phyloP scores from a whole-genome alignment of 306 rosid species.

The Acacia confusa region DNA sequence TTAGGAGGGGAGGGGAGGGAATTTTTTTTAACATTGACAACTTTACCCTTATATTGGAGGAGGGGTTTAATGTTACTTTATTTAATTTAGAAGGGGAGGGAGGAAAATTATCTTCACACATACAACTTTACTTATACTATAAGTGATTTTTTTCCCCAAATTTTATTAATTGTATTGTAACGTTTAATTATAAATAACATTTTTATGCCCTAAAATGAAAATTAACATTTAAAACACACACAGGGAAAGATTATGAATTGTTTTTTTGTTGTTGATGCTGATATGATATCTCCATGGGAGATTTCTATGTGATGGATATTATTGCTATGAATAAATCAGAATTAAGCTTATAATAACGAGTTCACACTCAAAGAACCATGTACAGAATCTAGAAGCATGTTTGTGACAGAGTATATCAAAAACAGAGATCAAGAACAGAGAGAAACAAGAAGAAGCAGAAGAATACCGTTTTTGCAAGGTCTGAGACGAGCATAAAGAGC shows the following conservation, averaged over 20 bases:
- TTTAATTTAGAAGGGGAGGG: no score
- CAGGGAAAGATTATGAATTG: background rate
- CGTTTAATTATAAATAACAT: no score
- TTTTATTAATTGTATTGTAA: no score
- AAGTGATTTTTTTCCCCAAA: no score
- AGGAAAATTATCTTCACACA: no score
- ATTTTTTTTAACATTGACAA: no score
- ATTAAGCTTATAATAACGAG: background rate
- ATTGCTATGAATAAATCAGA: background rate
- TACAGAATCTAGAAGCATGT: background rate
- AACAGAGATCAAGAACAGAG: background rate
- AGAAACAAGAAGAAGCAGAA: background rate
- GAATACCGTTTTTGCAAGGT: conserved; percentile 55
- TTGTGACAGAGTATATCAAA: background rate
- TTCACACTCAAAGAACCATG: background rate
- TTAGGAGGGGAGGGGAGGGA: no score
- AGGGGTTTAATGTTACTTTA: no score
- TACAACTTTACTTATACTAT: no score
- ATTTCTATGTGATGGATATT: background rate
- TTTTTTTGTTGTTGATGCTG: background rate
- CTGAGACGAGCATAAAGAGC: conserved; percentile 67
- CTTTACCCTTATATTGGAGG: no score
- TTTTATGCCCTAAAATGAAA: no score
- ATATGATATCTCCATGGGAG: background rate
- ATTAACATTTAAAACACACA: no score